Evolutionary conservation across 306 rosid genomes (phyloP), one percentile per base, ranked within the genome.

Genomic region (Oxytropis ochrocephala): DNA sequence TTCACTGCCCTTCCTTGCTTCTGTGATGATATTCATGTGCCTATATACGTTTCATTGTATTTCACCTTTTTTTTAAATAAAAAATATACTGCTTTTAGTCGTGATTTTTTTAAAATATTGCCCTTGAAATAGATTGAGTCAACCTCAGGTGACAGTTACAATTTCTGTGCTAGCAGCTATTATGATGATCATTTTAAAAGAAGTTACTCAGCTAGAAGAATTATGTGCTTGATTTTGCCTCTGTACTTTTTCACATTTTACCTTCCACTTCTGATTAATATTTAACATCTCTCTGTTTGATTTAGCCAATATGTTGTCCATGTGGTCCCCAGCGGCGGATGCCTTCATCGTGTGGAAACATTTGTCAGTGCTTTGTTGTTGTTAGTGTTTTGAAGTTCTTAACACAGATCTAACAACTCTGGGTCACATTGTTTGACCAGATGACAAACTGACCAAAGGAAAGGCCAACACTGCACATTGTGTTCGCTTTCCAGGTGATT

Each of bases 401-500:
- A 57, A 41, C 50, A 73, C 35, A 33, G 39, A 42, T 64, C 75
- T 81, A 54, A 59, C 19, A 35, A 11, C 50, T 59, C 3, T 69
- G 38, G 44, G 17, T 69, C 27, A 52, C 46, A 75, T 78, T 73
- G 14, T 60, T 75, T 64, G 41, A 29, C 56, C 64, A 88, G 98
- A 90, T 81, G 98, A 90, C 81, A 94, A 90, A 83, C 43, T 89
- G 80, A 81, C 90, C 76, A 90, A 86, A 79, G 97, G 98, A 85
- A 94, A 94, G 88, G 83, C 92, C 63, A 94, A 90, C 33, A 94
- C 96, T 54, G 97, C 96, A 29, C 98, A 88, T 64, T 90, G 98
- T 82, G 89, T 94, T 52, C 97, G 96, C 64, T 94, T 90, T 84
- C 97, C 92, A 7, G 96, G 94, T 61, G 96, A 90, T 74, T 88